Percentiles rank a stretch among this genome's conserved stretches.
Conservation (phyloP, 192 early-diverging fungal species). For the Entomortierella chlamydospora region DNA sequence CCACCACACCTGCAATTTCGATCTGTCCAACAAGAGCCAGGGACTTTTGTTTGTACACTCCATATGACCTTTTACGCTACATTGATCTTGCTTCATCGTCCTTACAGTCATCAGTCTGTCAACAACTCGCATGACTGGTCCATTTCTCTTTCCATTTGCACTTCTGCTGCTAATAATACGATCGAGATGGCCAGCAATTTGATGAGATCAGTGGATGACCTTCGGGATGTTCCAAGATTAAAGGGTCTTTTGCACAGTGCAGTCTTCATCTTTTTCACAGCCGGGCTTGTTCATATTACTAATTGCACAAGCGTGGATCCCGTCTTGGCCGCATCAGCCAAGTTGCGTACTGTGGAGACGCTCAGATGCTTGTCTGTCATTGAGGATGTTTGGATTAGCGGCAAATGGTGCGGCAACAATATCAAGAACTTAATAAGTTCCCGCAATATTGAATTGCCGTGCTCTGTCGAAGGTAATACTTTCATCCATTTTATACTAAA, state of each 20-base stretch:
- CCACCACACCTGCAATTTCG: slow-evolving; percentile 65
- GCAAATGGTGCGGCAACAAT: slow-evolving; percentile 49
- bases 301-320: slow-evolving; percentile 49
- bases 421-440: slow-evolving; percentile 44
- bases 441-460: slow-evolving; percentile 47
- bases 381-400: slow-evolving; percentile 46
- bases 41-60: slow-evolving; percentile 49
- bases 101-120: slow-evolving; percentile 55
- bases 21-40: slow-evolving; percentile 50
- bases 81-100: slow-evolving; percentile 65
- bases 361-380: slow-evolving; percentile 43
- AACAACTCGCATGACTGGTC: slow-evolving; percentile 28
- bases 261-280: slow-evolving; percentile 55
- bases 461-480: slow-evolving; percentile 40
- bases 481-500: no score
- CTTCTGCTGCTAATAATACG: slow-evolving; percentile 54
- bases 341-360: slow-evolving; percentile 46
- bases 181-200: slow-evolving; percentile 56
- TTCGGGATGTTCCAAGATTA: slow-evolving; percentile 28
- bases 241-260: slow-evolving; percentile 36
- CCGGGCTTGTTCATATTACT: slow-evolving; percentile 55
- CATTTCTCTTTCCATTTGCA: slow-evolving; percentile 53
- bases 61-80: slow-evolving; percentile 67
- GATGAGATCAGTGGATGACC: slow-evolving; percentile 37
- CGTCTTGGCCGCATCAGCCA: slow-evolving; percentile 49